phyloP scores from a whole-genome alignment of 768 basidiomycete species.

The Galerina marginata region DNA sequence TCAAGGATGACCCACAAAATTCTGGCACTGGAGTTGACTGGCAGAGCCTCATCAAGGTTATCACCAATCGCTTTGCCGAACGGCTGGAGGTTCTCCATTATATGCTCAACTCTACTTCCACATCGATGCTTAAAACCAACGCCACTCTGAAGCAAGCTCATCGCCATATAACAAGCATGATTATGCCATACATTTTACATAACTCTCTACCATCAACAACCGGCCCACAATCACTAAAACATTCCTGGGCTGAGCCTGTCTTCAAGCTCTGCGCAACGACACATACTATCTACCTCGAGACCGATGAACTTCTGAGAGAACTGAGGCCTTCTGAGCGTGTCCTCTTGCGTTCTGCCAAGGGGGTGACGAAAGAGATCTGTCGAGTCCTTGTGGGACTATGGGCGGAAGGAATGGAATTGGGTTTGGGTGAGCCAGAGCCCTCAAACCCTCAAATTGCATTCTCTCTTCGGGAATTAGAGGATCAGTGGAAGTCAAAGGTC shows the following conservation, averaged over 20 bases:
- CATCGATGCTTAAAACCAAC: constrained; percentile 13
- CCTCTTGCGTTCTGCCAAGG: constrained; percentile 35
- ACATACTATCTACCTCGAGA: constrained; percentile 33
- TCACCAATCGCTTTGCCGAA: constrained; percentile 46
- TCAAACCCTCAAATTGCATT: too few species aligned
- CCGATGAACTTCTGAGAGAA: neutral
- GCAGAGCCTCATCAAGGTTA: constrained; percentile 41
- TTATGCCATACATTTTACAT: constrained; percentile 36
- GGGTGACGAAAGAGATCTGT: constrained; percentile 50
- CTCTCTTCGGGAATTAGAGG: neutral
- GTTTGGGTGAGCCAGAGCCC: neutral
- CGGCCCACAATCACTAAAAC: neutral
- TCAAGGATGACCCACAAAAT: constrained; percentile 20
- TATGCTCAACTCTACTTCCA: constrained; percentile 33
- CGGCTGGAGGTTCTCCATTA: constrained; percentile 46
- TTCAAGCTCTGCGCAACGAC: constrained; percentile 39
- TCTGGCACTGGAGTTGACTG: constrained; percentile 46
- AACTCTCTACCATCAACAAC: constrained; percentile 13
- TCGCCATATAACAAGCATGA: constrained; percentile 34
- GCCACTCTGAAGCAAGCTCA: constrained; percentile 28
- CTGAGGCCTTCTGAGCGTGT: constrained; percentile 37
- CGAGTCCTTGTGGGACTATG: constrained; percentile 50
- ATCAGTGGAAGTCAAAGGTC: constrained; percentile 40
- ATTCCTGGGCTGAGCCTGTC: constrained; percentile 40
- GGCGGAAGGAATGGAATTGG: constrained; percentile 42